Conservation (phyloP, 179 eudicot species). For the Kewa caespitosa region DNA sequence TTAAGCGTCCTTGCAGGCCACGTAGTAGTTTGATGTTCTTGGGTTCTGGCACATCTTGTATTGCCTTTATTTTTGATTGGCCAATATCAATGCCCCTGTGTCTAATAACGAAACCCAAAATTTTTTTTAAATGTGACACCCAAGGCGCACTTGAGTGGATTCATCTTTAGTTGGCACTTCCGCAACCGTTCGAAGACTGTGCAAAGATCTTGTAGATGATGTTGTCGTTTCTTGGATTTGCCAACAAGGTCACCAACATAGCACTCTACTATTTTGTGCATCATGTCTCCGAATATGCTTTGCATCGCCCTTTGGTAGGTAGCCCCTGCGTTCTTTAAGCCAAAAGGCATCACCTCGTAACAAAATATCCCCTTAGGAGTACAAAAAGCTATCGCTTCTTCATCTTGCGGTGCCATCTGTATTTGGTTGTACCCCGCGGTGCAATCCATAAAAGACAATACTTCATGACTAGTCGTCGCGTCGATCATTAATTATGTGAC, state of each 20-base stretch:
- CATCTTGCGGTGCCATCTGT: background rate
- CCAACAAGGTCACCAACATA: conserved; percentile 5
- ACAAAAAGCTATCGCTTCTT: conserved; percentile 5
- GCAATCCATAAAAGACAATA: conserved; percentile 13
- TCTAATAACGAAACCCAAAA: conserved; percentile 3
- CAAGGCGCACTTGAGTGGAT: conserved; percentile 7
- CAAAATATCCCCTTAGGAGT: conserved; percentile 5
- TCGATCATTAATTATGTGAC: conserved; percentile 10
- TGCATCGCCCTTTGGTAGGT: conserved; percentile 16
- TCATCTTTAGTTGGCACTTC: conserved; percentile 7
- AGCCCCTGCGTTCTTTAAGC: conserved; percentile 12
- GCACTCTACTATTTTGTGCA: conserved; percentile 5
- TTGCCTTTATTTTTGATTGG: conserved; percentile 7
- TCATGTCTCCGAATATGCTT: conserved; percentile 2
- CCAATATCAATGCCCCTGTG: conserved; percentile 13
- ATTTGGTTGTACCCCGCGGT: background rate
- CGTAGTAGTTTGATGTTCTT: background rate
- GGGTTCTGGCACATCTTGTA: background rate
- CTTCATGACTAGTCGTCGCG: conserved; percentile 1
- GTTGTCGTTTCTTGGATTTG: background rate
- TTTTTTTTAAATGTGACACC: conserved; percentile 1
- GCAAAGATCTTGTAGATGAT: background rate
- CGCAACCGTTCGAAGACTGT: background rate
- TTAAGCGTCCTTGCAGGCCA: background rate
- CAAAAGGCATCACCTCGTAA: conserved; percentile 10